These are phyloP conservation scores for Tetrapisispora pingtungensis DNA, from an alignment of 805 yeast genomes.

Conservation along the genomic window DNA sequence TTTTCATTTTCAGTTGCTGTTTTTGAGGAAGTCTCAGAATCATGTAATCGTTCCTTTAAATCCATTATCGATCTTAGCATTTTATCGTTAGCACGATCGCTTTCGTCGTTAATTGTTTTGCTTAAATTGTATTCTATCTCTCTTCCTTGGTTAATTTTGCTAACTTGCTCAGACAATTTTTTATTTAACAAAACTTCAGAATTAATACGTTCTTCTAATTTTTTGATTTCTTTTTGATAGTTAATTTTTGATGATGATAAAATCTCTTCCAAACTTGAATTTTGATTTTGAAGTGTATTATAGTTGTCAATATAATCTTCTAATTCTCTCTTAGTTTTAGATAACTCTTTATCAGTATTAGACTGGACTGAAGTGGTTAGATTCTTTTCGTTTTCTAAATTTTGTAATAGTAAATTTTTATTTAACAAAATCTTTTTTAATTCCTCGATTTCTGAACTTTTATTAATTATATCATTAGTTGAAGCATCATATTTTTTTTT, in stretches of 20 bases:
- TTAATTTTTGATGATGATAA: constrained; percentile 20
- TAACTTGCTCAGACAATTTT: constrained; percentile 23
- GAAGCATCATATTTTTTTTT: constrained; percentile 31
- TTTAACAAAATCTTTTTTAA: constrained; percentile 20
- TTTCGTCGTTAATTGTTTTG: not conserved
- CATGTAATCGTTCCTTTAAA: constrained; percentile 43
- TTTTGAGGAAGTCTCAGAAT: constrained; percentile 38
- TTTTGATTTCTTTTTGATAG: constrained; percentile 33
- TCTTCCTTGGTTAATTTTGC: not conserved
- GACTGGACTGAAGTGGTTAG: too few relatives aligned
- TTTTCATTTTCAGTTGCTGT: constrained; percentile 36
- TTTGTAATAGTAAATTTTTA: constrained; percentile 1
- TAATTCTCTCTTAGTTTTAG: constrained; percentile 21
- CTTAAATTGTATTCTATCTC: constrained; percentile 6
- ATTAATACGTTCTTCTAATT: constrained; percentile 28
- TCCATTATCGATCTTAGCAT: constrained; percentile 28
- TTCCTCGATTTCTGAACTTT: constrained; percentile 29
- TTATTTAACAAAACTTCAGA: constrained; percentile 26
- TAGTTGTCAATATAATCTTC: constrained; percentile 17
- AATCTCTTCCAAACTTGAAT: constrained; percentile 30
- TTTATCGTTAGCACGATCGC: constrained; percentile 13
- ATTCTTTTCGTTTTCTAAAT: too few relatives aligned
- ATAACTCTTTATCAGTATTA: constrained; percentile 11
- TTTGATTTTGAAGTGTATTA: constrained; percentile 37
- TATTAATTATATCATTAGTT: constrained; percentile 28